A percentile compares a stretch with the other conserved stretches of the same genome.
Conservation (phyloP, 108 stramenopile genomes). For the Mayamaea pseudoterrestris region DNA sequence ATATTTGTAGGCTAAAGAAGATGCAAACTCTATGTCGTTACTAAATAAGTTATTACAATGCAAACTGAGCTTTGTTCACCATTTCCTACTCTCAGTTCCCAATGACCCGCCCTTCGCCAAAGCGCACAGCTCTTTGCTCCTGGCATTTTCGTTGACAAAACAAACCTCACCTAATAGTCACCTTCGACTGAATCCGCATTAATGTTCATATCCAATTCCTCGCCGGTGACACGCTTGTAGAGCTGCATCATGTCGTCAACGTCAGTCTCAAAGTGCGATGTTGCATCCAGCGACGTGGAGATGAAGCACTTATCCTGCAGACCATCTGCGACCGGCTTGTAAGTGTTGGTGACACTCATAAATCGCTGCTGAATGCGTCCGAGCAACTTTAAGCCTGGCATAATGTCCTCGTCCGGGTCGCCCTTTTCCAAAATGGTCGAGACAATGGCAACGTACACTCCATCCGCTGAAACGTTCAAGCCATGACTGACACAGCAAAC, state of each 20-base stretch:
- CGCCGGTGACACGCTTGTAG: conserved; percentile 93
- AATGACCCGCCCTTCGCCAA: no score
- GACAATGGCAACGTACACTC: conserved; percentile 95
- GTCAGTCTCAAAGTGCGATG: conserved; percentile 97
- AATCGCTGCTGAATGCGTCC: conserved; percentile 91
- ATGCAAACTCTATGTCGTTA: no score
- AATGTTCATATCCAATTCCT: conserved; percentile 90
- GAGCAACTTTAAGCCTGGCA: conserved; percentile 83
- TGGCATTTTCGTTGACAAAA: no score
- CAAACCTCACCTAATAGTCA: conserved; percentile 62
- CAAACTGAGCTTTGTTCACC: no score
- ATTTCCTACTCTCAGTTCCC: no score
- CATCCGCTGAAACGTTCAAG: conserved; percentile 71
- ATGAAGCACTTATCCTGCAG: conserved; percentile 88
- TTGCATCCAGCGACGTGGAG: conserved; percentile 90
- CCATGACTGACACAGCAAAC: conserved; percentile 75
- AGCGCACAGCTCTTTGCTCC: no score
- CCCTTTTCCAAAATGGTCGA: conserved; percentile 89
- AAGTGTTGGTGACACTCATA: conserved; percentile 81
- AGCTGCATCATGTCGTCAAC: conserved; percentile 82
- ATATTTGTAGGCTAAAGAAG: no score
- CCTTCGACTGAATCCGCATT: conserved; percentile 81
- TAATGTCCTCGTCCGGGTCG: conserved; percentile 89
- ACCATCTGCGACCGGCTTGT: conserved; percentile 86
- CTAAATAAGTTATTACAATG: no score